These are phyloP conservation scores for Cadophora sp. DNA, from an alignment of 2,329 filamentous ascomycete genomes.

Conservation along the genomic window DNA sequence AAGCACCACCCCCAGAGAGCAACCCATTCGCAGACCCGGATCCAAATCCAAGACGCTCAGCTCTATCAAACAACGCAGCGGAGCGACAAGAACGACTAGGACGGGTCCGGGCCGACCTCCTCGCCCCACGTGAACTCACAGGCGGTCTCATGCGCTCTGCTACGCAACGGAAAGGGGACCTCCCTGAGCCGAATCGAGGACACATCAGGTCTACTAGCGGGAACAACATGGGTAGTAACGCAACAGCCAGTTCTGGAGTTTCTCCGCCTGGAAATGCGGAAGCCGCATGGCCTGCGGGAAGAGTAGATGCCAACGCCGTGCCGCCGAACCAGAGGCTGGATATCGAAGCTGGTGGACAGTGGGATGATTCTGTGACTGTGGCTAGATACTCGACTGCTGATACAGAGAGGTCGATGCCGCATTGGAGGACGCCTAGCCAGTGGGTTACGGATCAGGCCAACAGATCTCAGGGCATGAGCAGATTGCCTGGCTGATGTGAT, in stretches of 20 bases:
- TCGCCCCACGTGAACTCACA: slow-evolving; percentile 17
- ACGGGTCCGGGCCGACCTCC: slow-evolving; percentile 12
- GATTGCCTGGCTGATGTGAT: slow-evolving; percentile 9
- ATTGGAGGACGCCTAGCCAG: slow-evolving; percentile 12
- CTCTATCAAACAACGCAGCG: slow-evolving; percentile 12
- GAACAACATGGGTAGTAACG: background rate
- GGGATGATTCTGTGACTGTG: slow-evolving; percentile 12
- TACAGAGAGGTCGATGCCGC: slow-evolving; percentile 7
- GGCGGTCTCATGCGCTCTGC: slow-evolving; percentile 17
- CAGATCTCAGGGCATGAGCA: slow-evolving; percentile 3
- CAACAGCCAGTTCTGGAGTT: background rate
- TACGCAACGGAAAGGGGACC: background rate
- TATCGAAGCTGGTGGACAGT: slow-evolving; percentile 13
- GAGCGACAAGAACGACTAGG: slow-evolving; percentile 19
- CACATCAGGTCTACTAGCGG: slow-evolving; percentile 9
- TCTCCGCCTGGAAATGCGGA: background rate
- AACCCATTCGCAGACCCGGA: slow-evolving; percentile 16
- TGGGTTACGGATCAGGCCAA: slow-evolving; percentile 17
- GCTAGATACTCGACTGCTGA: background rate
- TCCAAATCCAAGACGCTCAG: slow-evolving; percentile 11
- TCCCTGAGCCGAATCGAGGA: background rate
- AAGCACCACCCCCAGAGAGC: background rate
- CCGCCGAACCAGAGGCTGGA: background rate
- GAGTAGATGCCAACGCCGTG: background rate
- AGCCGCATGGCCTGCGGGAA: background rate